A percentile compares a stretch with the other conserved stretches of the same genome.
Evolutionary conservation across 345 rosid species (phyloP).

Genomic region (Abelmoschus esculentus): DNA sequence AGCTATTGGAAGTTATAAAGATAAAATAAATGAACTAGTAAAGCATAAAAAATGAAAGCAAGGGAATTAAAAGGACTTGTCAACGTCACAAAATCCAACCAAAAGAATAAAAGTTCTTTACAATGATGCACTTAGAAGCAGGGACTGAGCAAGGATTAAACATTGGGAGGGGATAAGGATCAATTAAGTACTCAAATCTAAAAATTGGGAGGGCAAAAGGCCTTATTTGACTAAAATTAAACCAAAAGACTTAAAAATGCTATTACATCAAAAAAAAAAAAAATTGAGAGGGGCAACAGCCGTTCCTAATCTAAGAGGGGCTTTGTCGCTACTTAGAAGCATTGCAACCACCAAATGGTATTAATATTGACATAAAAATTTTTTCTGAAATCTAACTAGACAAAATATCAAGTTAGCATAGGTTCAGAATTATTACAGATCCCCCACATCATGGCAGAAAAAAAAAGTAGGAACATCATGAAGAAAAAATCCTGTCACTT

Average conservation of each 20-base stretch:
- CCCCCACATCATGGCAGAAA: not conserved
- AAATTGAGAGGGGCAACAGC: too few species aligned
- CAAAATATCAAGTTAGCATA: not conserved
- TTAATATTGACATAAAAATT: not conserved
- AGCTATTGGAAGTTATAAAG: too few species aligned
- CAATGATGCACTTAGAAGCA: not conserved
- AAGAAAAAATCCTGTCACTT: not conserved
- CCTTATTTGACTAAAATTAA: too few species aligned
- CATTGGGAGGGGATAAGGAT: too few species aligned
- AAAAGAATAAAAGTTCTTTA: not conserved
- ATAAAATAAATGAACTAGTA: too few species aligned
- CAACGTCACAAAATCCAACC: not conserved
- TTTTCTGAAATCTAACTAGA: not conserved
- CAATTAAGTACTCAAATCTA: too few species aligned
- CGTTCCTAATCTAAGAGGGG: too few species aligned
- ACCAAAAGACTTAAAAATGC: too few species aligned
- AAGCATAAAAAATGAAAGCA: too few species aligned
- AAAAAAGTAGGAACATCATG: not conserved
- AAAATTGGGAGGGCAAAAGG: too few species aligned
- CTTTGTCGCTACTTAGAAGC: not conserved
- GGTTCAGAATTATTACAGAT: not conserved
- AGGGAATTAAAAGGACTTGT: not conserved
- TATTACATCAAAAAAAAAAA: too few species aligned
- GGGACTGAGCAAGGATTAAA: too few species aligned
- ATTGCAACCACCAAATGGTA: not conserved